Percentiles rank a stretch among this genome's conserved stretches.
These are phyloP conservation scores for Malus hybrid DNA, from an alignment of 331 rosid genomes.

Conservation along the genomic window DNA sequence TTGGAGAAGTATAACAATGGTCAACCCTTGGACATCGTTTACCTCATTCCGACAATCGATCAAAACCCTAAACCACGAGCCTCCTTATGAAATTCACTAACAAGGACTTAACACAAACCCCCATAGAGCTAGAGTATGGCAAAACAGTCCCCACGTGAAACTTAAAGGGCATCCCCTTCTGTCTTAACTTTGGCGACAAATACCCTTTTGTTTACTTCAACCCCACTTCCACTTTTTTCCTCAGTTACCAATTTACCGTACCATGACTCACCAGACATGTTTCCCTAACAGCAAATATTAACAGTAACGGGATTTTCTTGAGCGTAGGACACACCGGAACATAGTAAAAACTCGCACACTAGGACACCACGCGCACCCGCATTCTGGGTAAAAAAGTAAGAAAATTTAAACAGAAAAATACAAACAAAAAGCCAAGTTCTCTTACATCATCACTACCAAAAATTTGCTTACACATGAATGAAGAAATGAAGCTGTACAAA, in stretches of 20 bases:
- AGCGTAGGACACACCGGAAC: not conserved
- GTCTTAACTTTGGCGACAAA: not conserved
- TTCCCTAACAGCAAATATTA: not conserved
- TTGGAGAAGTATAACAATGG: too few relatives aligned
- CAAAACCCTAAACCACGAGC: not conserved
- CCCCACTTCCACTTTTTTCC: not conserved
- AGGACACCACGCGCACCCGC: not conserved
- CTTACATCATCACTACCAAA: conserved; percentile 63
- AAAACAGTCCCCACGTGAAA: not conserved
- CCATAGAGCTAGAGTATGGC: not conserved
- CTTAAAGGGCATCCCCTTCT: not conserved
- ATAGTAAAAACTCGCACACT: not conserved
- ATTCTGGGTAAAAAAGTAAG: not conserved
- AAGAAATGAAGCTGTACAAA: conserved; percentile 98
- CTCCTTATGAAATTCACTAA: not conserved
- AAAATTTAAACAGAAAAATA: conserved; percentile 19
- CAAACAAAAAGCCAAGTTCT: conserved; percentile 27
- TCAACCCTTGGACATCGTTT: too few relatives aligned
- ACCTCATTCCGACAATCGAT: not conserved
- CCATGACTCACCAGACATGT: not conserved
- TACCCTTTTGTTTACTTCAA: not conserved
- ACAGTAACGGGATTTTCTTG: too few relatives aligned
- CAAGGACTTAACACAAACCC: not conserved
- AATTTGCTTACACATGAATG: conserved; percentile 93
- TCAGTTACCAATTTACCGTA: not conserved